phyloP scores from a whole-genome alignment of 805 yeast species.

The Yamadazyma sp. region DNA sequence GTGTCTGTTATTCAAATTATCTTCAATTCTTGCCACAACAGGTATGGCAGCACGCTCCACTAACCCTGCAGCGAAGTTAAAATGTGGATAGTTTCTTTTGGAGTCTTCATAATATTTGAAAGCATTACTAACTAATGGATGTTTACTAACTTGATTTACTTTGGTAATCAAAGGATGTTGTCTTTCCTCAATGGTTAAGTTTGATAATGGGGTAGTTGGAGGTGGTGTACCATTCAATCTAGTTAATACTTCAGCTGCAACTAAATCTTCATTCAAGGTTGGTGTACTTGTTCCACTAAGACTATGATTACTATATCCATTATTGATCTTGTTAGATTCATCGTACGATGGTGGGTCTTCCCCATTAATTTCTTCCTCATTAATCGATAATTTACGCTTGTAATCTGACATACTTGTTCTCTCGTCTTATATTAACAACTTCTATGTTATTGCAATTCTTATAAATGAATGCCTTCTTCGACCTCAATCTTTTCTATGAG shows the following conservation, averaged over 20 bases:
- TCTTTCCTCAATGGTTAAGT: constrained; percentile 8
- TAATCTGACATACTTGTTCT: constrained; percentile 5
- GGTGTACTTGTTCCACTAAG: constrained; percentile 6
- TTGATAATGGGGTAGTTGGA: constrained; percentile 8
- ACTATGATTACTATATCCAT: background rate
- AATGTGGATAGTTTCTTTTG: constrained; percentile 45
- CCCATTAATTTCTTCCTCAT: constrained; percentile 1
- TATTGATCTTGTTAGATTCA: background rate
- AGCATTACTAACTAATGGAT: constrained; percentile 46
- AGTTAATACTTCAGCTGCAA: constrained; percentile 39
- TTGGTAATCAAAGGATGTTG: constrained; percentile 38
- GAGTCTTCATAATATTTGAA: constrained; percentile 46
- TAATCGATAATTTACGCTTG: constrained; percentile 10
- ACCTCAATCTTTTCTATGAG: too few relatives aligned
- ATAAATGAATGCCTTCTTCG: too few relatives aligned
- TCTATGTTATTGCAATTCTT: too few relatives aligned
- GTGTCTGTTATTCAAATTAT: constrained; percentile 40
- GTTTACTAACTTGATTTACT: constrained; percentile 36
- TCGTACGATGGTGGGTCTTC: constrained; percentile 12
- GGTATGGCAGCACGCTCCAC: constrained; percentile 57
- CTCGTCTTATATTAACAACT: too few relatives aligned
- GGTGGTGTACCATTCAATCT: constrained; percentile 25
- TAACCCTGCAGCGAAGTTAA: constrained; percentile 59
- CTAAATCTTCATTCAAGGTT: constrained; percentile 12
- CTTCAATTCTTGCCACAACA: constrained; percentile 48